phyloP scores from a whole-genome alignment of 139 green algal species.

The Volvox reticuliferus region DNA sequence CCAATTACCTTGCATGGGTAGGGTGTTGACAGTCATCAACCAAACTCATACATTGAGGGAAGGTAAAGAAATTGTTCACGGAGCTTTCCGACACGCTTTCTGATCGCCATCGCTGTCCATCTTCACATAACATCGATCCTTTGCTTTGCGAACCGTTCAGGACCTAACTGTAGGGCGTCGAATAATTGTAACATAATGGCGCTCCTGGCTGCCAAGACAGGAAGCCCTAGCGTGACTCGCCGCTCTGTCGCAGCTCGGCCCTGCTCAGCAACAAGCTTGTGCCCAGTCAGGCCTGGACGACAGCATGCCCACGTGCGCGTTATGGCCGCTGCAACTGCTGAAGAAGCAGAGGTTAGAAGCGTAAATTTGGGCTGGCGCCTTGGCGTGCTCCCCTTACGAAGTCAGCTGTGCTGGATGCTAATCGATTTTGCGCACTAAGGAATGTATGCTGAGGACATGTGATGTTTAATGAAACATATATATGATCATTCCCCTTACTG shows the following conservation, averaged over 20 bases:
- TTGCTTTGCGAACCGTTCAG: too few species aligned
- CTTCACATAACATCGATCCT: too few species aligned
- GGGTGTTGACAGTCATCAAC: too few species aligned
- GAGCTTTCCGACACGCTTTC: too few species aligned
- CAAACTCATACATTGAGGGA: too few species aligned
- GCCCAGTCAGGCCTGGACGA: not conserved
- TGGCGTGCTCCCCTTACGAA: not conserved
- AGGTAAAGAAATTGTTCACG: too few species aligned
- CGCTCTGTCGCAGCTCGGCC: constrained; percentile 18
- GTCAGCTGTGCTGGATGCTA: too few species aligned
- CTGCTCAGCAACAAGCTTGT: not conserved
- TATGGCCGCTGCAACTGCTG: constrained; percentile 16
- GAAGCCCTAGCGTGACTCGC: constrained; percentile 30
- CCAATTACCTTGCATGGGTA: too few species aligned
- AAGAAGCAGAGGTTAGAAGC: constrained; percentile 29
- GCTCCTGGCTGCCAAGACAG: constrained; percentile 29
- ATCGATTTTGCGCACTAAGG: too few species aligned
- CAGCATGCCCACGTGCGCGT: not conserved
- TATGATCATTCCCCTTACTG: not conserved
- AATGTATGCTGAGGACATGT: not conserved
- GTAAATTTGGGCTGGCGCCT: too few species aligned
- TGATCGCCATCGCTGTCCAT: too few species aligned
- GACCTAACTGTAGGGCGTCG: not conserved
- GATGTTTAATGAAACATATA: not conserved
- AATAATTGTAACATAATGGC: constrained; percentile 1